These are phyloP conservation scores for Stereum hirsutum DNA, from an alignment of 1,284 basidiomycete species.

Conservation along the genomic window DNA sequence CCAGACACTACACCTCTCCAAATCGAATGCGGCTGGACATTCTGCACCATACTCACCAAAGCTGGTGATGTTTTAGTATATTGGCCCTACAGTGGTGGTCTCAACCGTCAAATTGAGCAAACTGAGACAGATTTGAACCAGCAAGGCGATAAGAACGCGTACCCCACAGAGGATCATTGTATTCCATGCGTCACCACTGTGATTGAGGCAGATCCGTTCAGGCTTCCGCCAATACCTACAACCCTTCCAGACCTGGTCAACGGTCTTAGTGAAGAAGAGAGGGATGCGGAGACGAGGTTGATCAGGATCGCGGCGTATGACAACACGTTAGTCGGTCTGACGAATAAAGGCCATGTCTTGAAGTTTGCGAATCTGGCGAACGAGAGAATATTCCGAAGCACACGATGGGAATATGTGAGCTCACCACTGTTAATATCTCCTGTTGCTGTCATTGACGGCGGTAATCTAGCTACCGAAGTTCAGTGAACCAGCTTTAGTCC, in stretches of 20 bases:
- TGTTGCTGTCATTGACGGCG: conserved; percentile 2
- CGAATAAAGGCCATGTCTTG: conserved; percentile 70
- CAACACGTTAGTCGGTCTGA: conserved; percentile 62
- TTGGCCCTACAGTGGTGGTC: conserved; percentile 53
- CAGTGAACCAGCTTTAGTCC: conserved; percentile 48
- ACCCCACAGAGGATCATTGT: conserved; percentile 24
- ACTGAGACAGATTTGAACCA: conserved; percentile 38
- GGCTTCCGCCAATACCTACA: conserved; percentile 27
- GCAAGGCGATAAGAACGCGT: conserved; percentile 26
- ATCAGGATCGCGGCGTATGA: conserved; percentile 73
- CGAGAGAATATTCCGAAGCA: conserved; percentile 26
- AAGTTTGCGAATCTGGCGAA: conserved; percentile 38
- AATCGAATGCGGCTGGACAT: conserved; percentile 73
- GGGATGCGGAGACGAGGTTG: conserved; percentile 35
- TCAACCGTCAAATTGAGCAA: conserved; percentile 27
- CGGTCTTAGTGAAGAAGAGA: conserved; percentile 18
- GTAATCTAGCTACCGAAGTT: conserved; percentile 54
- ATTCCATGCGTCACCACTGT: conserved; percentile 59
- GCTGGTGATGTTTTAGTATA: conserved; percentile 67
- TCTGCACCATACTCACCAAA: conserved; percentile 60
- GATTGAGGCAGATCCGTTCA: conserved; percentile 39
- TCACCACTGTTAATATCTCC: not conserved
- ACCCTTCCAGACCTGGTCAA: conserved; percentile 33
- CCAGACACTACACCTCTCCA: conserved; percentile 49
- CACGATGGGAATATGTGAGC: conserved; percentile 71